Conservation (phyloP, 179 eudicot genomes). For the Silene coronaria region DNA sequence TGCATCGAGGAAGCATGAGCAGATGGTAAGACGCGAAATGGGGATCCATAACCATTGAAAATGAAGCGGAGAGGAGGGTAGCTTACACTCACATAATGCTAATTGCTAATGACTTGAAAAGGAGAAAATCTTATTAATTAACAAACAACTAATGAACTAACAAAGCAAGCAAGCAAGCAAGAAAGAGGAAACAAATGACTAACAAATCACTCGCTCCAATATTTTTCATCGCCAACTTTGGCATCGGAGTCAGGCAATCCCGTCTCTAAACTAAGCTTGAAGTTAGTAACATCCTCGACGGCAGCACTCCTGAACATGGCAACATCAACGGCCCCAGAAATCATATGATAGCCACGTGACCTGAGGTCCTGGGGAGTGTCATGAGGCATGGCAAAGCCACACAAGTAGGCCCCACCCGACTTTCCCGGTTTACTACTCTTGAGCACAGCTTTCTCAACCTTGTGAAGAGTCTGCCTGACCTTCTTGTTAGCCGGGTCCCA, state of each 20-base stretch:
- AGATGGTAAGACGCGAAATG: too few species aligned
- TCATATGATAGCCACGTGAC: slow-evolving; percentile 79
- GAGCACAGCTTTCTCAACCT: slow-evolving; percentile 55
- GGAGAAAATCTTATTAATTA: too few species aligned
- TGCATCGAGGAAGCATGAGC: too few species aligned
- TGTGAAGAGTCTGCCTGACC: slow-evolving; percentile 54
- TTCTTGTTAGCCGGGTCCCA: slow-evolving; percentile 88
- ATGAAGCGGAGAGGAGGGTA: too few species aligned
- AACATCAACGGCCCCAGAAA: slow-evolving; percentile 71
- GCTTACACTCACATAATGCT: too few species aligned
- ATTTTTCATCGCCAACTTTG: slow-evolving; percentile 45
- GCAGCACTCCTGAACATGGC: slow-evolving; percentile 64
- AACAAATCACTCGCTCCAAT: slow-evolving; percentile 65
- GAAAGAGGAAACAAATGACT: neutral
- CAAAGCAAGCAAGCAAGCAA: neutral
- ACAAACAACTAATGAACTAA: neutral
- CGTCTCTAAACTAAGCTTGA: slow-evolving; percentile 38
- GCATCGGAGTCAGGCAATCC: slow-evolving; percentile 23
- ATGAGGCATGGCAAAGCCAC: slow-evolving; percentile 81
- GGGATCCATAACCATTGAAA: too few species aligned
- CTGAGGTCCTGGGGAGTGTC: slow-evolving; percentile 48
- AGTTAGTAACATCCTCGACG: slow-evolving; percentile 73
- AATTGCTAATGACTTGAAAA: too few species aligned
- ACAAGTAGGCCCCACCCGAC: slow-evolving; percentile 41
- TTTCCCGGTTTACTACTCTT: neutral